Base-by-base conservation (phyloP, 2,329 filamentous ascomycete species). In the Aspergillus sp. region DNA sequence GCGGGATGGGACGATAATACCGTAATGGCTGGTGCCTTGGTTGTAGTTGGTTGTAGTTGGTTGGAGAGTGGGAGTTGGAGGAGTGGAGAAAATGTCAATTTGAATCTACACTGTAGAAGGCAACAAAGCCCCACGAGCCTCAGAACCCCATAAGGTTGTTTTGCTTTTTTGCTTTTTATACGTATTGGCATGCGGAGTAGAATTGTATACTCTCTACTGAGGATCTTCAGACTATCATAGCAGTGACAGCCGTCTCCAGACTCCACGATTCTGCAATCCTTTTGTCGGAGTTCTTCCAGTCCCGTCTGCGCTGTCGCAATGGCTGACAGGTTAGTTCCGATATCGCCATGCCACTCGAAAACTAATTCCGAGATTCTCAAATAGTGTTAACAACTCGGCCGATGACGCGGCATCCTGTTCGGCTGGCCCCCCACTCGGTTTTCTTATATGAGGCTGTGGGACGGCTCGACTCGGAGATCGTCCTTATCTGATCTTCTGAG, bases 401-500 rank as follows among this genome's bases (percentile, higher is more conserved):
- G 30, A 53, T 53, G 50, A 53, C 50, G 49, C 50, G 50, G 50
- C 50, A 12, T 26, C 5, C 7, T 5, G 20, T 24, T 18, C 4
- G 2, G 18, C 20, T 17, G 32, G 18, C 17, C 18, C 17, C 49
- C 38, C 34, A 24, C 49, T 22, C 24, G 20, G 20, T 34, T 17
- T 26, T 26, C 17, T 39, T 49, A 49, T 49, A 38, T 17, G 18
- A 39, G 41, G 48, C 5, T 34, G n/a, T 39, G 34, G 48, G 12
- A 36, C 43, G 43, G 24, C 26, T 38, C 22, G 18, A 49, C 13
- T 49, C 17, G 7, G 17, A 38, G 45, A 48, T 38, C 45, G 36
- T 48, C 18, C 39, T 53, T 53, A 53, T 53, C 49, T 44, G 49
- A 53, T 53, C 38, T 51, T 20, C 11, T 18, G 12, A 18, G 22